phyloP scores from a whole-genome alignment of 257 asterid genomes.

The Penstemon newberryi region DNA sequence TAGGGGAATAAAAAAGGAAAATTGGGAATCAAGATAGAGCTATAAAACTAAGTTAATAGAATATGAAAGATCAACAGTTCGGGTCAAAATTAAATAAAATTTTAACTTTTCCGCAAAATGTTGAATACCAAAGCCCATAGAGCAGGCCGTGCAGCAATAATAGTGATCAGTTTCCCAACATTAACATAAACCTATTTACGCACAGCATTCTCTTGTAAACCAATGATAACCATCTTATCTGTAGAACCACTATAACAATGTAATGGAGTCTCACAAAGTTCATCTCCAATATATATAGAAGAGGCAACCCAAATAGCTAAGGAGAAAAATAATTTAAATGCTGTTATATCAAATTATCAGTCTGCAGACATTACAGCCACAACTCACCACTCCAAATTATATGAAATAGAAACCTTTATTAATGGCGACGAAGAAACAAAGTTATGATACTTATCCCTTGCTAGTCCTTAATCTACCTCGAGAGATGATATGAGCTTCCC shows the following conservation, averaged over 20 bases:
- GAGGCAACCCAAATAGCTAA: not conserved
- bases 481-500: too few relatives aligned
- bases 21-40: conserved; percentile 13
- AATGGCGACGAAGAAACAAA: too few relatives aligned
- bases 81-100: conserved; percentile 16
- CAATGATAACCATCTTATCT: not conserved
- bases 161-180: not conserved
- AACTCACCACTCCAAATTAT: too few relatives aligned
- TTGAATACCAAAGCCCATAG: conserved; percentile 15
- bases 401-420: too few relatives aligned
- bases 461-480: too few relatives aligned
- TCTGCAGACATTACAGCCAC: too few relatives aligned
- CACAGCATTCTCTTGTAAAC: too few relatives aligned
- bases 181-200: not conserved
- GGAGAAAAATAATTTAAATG: not conserved
- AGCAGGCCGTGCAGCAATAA: not conserved
- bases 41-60: conserved; percentile 3
- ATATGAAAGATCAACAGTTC: conserved; percentile 9
- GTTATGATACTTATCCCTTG: too few relatives aligned
- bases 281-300: not conserved
- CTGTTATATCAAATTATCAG: too few relatives aligned
- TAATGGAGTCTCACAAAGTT: conserved; percentile 3
- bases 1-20: conserved; percentile 8
- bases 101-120: not conserved
- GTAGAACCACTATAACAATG: not conserved